A percentile compares a stretch with the other conserved stretches of the same genome.
Evolutionary conservation across 1,284 basidiomycete genomes (phyloP).

Genomic region (Pholiota adiposa): DNA sequence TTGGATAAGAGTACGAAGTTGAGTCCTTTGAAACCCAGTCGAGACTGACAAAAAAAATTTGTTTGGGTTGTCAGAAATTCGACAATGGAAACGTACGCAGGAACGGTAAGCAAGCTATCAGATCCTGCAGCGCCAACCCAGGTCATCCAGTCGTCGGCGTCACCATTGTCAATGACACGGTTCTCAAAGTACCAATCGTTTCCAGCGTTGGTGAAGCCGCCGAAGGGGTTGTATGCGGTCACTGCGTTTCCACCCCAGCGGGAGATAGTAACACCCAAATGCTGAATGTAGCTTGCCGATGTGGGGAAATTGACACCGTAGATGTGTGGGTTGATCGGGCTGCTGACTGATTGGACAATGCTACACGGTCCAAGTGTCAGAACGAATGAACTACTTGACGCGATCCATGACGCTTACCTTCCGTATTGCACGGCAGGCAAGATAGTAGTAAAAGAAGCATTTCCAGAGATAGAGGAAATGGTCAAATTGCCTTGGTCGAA

Average conservation of each 20-base stretch:
- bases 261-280: slow-evolving; percentile 49
- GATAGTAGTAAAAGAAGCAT: slow-evolving; percentile 40
- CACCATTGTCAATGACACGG: slow-evolving; percentile 40
- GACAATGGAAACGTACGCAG: slow-evolving; percentile 43
- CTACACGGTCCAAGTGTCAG: slow-evolving; percentile 20
- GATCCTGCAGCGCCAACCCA: slow-evolving; percentile 50
- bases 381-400: too few relatives aligned
- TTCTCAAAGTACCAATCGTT: slow-evolving; percentile 61
- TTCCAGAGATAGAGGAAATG: slow-evolving; percentile 44
- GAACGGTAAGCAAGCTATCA: slow-evolving; percentile 46
- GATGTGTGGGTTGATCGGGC: slow-evolving; percentile 45
- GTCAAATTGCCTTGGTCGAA: slow-evolving; percentile 43
- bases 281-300: slow-evolving; percentile 44
- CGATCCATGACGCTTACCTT: slow-evolving; percentile 30
- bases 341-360: slow-evolving; percentile 39
- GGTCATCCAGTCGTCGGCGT: slow-evolving; percentile 50
- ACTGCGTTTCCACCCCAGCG: slow-evolving; percentile 60
- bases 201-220: slow-evolving; percentile 55
- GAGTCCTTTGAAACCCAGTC: slow-evolving; percentile 58
- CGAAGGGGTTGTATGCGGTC: slow-evolving; percentile 54
- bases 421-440: slow-evolving; percentile 45
- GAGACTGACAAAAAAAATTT: slow-evolving; percentile 35
- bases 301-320: slow-evolving; percentile 59
- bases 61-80: neutral
- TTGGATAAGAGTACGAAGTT: slow-evolving; percentile 53